Evolutionary conservation across 2,329 filamentous ascomycete genomes (phyloP), one percentile per base, ranked within the genome.

Genomic region (Aspergillus candidus): DNA sequence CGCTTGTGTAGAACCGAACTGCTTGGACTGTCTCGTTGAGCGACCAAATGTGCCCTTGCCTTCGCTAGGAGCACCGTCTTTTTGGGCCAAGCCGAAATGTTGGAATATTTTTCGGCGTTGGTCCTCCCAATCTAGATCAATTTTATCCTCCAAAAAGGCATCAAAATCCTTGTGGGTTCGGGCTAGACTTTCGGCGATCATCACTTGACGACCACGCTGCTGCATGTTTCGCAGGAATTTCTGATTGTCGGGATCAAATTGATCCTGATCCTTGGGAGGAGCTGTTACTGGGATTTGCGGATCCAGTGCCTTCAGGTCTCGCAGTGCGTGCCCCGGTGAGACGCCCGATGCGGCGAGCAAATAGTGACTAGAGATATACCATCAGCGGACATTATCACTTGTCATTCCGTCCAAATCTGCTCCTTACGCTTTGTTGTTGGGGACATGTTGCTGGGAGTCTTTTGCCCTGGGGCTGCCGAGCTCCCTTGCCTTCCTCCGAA

Each of bases 101-200:
- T 95, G 83, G 68, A 96, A 97, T 52, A 98, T 95, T 53, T 83
- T 83, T 66, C 86, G 88, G 50, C 91, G 84, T 70, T 97, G 91
- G 12, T 86, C 84, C 56, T 96, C 90, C 90, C 93, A 97, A 65
- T 97, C 89, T 73, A 94, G 84, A 27, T 89, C 88, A 39, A 97
- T 83, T 61, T 94, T 94, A 58, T 96, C 90, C 63, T 97, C 90
- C 44, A 98, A 75, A 64, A 95, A 97, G 48, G 80, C 79, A 63
- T 98, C 90, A 63, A 98, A 97, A 61, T 97, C 93, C 44, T 83
- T 82, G 48, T 91, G 84, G 4, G 90, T 93, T 59, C 90, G 82
- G 59, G 91, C 84, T 49, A 97, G 74, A n/a, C 88, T 88, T 63
- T 96, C 89, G 30, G 86, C 80, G 56, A 96, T 90, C 80, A 95